Base-by-base conservation (phyloP, 345 rosid species). In the Bruguiera sexangula region DNA sequence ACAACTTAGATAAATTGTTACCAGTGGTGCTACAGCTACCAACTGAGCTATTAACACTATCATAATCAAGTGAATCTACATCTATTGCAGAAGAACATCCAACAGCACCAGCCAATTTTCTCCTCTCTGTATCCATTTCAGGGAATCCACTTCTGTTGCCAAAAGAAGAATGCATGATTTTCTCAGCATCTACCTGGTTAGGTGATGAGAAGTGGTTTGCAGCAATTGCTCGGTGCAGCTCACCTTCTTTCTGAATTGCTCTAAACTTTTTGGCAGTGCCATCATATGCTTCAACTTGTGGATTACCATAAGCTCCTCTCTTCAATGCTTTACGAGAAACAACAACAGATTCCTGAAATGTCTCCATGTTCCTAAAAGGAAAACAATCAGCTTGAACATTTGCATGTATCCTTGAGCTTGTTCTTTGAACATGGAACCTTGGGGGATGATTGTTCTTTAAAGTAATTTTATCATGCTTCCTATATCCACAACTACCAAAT, bases 81-180 rank as follows among this genome's bases (percentile, higher is more conserved):
- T 67, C 67, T 55, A 54, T 4, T 36, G 72, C 77, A 68, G 59
- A 62, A 27, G 68, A 62, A 46, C 64, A 39, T 68, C 86, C 79
- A 54, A 66, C 67, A 46, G 62, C 79, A 60, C 71, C 60, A 56
- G 24, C 75, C 73, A 76, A 74, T 68, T 81, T 76, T 62, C 80
- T 69, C 76, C 82, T 77, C 73, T 78, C 86, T 0, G 24, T 65
- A 57, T 80, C 85, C 72, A 71, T 37, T 72, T 79, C 80, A 78
- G 72, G 34, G 79, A 62, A 71, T 67, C 75, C 70, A 75, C 60
- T 65, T 79, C 68, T 69, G 74, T 74, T 64, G 76, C 76, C 55
- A 62, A 60, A 70, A 46, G 83, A 79, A 75, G 75, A 65, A 78
- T 69, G 80, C 72, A 67, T 16, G 72, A 63, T 69, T 65, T 64